Base-by-base conservation (phyloP, 2,329 filamentous ascomycete genomes). In the Sphaerulina populicola region DNA sequence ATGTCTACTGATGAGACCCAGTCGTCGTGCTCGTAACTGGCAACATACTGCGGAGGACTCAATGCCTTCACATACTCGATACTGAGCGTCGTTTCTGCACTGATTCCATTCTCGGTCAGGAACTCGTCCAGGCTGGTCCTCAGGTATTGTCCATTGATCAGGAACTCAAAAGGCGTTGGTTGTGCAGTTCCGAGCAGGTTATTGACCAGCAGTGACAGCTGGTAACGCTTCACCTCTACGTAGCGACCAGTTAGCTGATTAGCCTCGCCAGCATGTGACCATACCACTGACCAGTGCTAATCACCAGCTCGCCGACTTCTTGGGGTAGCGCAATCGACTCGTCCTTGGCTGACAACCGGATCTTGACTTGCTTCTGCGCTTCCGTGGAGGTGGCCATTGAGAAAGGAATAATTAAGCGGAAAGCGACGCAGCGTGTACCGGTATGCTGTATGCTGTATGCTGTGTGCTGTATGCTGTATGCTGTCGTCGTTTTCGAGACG, bases 21-120 rank as follows among this genome's bases (percentile, higher is more conserved):
- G 69, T 97, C 93, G 65, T 98, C 90, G 68, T 98, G 91, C 72
- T 96, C 85, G 68, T 95, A 98, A 65, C 86, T 93, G 10, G 89
- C 85, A 61, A 94, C 83, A 68, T 93, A 91, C 33, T 86, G 77
- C 14, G 93, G 93, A 6, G 93, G 93, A 54, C 96, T 82, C 60
- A 96, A 74, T 57, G 89, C 93, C 62, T 89, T 85, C 33, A 96
- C 88, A 70, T 97, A 98, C 74, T 97, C 90, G 51, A 98, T 78
- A 33, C 84, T 85, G 47, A 98, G 73, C 3, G 85, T 91, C 4
- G 84, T 86, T 74, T 98, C 93, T 38, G 88, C 80, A 15, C 88
- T 95, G 55, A 97, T 83, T 44, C 91, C 91, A 64, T 93, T 86
- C 56, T 82, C 76, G 12, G 83, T 83, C 54, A 98, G 81, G 71